Percentiles rank a stretch among this genome's conserved stretches.
Conservation (phyloP, 371 early-diverging fungal genomes). For the Mortierella polycephala region DNA sequence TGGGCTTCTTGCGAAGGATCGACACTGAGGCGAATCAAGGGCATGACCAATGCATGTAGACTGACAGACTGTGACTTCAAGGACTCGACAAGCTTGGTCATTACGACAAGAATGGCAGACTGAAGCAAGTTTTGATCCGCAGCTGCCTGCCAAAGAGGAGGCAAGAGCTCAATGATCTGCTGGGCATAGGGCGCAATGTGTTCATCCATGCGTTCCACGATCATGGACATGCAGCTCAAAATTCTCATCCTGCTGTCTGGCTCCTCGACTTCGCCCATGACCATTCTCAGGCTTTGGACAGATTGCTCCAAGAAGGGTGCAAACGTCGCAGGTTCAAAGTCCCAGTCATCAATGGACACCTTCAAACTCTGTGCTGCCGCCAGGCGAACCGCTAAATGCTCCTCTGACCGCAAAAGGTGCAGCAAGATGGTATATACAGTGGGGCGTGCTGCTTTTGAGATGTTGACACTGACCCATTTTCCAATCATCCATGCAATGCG, state of each 20-base stretch:
- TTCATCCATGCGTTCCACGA: slow-evolving; percentile 81
- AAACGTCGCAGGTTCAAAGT: slow-evolving; percentile 81
- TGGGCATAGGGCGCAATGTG: slow-evolving; percentile 80
- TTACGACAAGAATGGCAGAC: slow-evolving; percentile 78
- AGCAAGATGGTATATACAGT: slow-evolving; percentile 76
- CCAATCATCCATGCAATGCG: slow-evolving; percentile 88
- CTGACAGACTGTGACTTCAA: slow-evolving; percentile 75
- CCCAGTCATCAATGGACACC: slow-evolving; percentile 86
- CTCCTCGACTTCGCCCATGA: slow-evolving; percentile 78
- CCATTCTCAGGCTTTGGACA: slow-evolving; percentile 63
- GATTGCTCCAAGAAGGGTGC: slow-evolving; percentile 75
- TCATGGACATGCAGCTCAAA: slow-evolving; percentile 76
- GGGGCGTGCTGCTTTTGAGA: slow-evolving; percentile 71
- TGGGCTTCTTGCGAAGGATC: slow-evolving; percentile 78
- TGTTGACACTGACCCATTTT: slow-evolving; percentile 87
- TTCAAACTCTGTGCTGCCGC: slow-evolving; percentile 80
- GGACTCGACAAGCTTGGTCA: slow-evolving; percentile 81
- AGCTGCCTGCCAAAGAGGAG: slow-evolving; percentile 82
- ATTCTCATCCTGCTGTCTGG: slow-evolving; percentile 83
- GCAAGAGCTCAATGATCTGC: slow-evolving; percentile 78
- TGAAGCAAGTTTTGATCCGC: slow-evolving; percentile 81
- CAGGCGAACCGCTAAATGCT: slow-evolving; percentile 86
- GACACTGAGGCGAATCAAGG: slow-evolving; percentile 78
- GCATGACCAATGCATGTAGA: slow-evolving; percentile 79
- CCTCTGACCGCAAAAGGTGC: slow-evolving; percentile 71